Conservation (phyloP, 768 basidiomycete genomes). For the Lepiota brunneoincarnata region DNA sequence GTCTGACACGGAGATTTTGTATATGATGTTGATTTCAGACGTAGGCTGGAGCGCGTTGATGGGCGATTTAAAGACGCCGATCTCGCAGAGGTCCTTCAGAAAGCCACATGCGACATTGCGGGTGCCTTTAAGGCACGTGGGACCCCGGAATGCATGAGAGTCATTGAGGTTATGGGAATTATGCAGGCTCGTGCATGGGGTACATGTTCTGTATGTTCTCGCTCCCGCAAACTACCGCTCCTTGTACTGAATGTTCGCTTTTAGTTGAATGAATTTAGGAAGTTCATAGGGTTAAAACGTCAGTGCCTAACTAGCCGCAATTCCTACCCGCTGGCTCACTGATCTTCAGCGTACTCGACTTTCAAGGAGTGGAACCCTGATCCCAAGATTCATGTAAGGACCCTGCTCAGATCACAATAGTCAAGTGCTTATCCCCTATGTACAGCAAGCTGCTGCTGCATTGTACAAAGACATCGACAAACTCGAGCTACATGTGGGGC, state of each 20-base stretch:
- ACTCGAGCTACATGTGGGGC: slow-evolving; percentile 74
- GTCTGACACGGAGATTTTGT: neutral
- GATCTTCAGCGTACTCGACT: slow-evolving; percentile 45
- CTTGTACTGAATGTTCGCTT: slow-evolving; percentile 8
- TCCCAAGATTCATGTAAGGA: slow-evolving; percentile 48
- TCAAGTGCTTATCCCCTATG: neutral
- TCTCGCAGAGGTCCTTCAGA: slow-evolving; percentile 58
- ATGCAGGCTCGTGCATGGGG: slow-evolving; percentile 67
- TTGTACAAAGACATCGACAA: slow-evolving; percentile 75
- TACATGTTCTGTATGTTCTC: slow-evolving; percentile 56
- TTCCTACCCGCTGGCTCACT: neutral
- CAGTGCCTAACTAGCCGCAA: slow-evolving; percentile 16
- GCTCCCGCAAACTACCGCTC: neutral
- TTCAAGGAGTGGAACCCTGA: slow-evolving; percentile 78
- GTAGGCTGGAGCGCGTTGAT: slow-evolving; percentile 49
- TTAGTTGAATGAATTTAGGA: slow-evolving; percentile 69
- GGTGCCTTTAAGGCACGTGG: slow-evolving; percentile 69
- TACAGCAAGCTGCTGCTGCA: slow-evolving; percentile 60
- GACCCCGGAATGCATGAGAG: slow-evolving; percentile 59
- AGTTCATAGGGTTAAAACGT: slow-evolving; percentile 72
- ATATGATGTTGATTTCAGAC: neutral
- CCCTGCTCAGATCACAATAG: neutral
- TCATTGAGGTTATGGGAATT: slow-evolving; percentile 71
- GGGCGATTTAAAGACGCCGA: slow-evolving; percentile 64
- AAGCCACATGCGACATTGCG: slow-evolving; percentile 57